Conservation (phyloP, 169 alveolate genomes). For the Plasmodium inui region DNA sequence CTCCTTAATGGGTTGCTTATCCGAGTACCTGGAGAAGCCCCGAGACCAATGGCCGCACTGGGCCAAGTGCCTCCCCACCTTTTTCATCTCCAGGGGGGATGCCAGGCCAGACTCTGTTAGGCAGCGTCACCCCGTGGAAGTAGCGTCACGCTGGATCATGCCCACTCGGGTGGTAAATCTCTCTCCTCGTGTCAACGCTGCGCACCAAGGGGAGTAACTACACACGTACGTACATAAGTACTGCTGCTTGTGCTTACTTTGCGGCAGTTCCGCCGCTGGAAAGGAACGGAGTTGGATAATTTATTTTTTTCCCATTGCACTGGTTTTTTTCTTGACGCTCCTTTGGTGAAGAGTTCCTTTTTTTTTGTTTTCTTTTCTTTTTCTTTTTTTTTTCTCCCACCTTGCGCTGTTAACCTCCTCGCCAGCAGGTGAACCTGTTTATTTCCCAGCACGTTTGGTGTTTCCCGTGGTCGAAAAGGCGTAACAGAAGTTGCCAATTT, state of each 20-base stretch:
- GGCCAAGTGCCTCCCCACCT: not conserved
- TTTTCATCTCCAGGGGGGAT: not conserved
- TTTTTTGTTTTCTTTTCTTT: not conserved
- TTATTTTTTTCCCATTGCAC: not conserved
- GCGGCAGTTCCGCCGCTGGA: not conserved
- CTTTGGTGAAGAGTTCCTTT: not conserved
- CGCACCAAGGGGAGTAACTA: no score
- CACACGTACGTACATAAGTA: no score
- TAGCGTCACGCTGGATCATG: not conserved
- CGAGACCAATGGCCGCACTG: not conserved
- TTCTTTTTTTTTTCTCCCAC: not conserved
- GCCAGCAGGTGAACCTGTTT: not conserved
- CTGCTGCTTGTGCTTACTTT: not conserved
- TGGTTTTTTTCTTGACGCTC: not conserved
- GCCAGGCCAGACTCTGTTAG: no score
- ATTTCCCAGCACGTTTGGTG: not conserved
- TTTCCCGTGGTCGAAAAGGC: not conserved
- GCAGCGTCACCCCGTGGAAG: not conserved
- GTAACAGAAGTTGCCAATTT: no score
- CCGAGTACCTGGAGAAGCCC: conserved; percentile 5
- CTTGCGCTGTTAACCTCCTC: not conserved
- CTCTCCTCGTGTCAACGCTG: not conserved
- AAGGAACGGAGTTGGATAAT: not conserved
- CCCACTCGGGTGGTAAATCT: not conserved
- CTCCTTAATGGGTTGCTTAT: not conserved